Evolutionary conservation across 2,329 filamentous ascomycete species (phyloP), one percentile per base, ranked within the genome.

Genomic region (Aspergillus amoenus): DNA sequence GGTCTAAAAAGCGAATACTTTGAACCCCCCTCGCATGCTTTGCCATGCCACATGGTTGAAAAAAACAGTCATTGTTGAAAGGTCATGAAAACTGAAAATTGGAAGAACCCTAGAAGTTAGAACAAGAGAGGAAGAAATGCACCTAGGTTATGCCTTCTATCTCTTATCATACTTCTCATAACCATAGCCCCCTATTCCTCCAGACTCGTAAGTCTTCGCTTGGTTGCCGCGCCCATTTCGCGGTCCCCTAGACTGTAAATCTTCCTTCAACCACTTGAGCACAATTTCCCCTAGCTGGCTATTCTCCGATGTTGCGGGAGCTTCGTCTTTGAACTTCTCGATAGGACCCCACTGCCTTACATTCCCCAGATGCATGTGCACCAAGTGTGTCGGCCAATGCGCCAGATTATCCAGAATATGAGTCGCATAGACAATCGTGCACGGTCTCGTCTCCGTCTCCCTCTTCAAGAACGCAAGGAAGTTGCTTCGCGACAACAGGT

Each of bases 341-440:
- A 93, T 85, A 37, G 79, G 78, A 1, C 92, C 93, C 87, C 88
- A 95, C 74, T 95, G 90, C 80, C 91, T 93, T 61, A 97, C 88
- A 61, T 82, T 85, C 27, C 94, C 94, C 46, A 96, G 74, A 70
- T 92, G 88, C 93, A 99, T 97, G 73, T 97, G 93, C 49, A 96
- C 93, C 39, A 99, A 81, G 76, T 99, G 93, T 1, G 90, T 96
- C 6, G 94, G 94, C 94, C 94, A 99, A 18, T 88, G 87, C 0
- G 92, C 92, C 50, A 99, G 79, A 73, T 97, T 97, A 72, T 99
- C 94, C 65, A 99, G 78, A 62, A 99, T 97, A 75, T 99, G 94
- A 13, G 94, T 99, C 7, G 94, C 94, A 73, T 99, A 99, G 30
- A 99, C 92, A 66, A 99, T 90, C 4, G 94, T 97, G 71, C 93